A percentile compares a stretch with the other conserved stretches of the same genome.
Conservation (phyloP, 108 stramenopile species). For the Hondaea fermentalgiana region DNA sequence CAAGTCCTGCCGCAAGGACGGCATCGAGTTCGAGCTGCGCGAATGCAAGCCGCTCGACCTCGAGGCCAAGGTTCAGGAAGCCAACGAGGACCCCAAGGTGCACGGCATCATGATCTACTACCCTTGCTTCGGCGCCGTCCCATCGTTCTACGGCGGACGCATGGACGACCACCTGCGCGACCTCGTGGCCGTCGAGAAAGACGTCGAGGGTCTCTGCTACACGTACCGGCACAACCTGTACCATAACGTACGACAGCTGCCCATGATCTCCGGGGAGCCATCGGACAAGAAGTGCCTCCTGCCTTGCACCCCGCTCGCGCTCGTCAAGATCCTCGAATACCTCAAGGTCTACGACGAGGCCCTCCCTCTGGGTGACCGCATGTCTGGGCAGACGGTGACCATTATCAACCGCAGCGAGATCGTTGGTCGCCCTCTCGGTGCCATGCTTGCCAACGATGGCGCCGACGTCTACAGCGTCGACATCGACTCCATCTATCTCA, state of each 20-base stretch:
- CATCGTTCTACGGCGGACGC: conserved; percentile 77
- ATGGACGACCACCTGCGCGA: conserved; percentile 96
- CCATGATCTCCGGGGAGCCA: conserved; percentile 52
- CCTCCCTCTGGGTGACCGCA: conserved; percentile 48
- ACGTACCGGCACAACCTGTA: conserved; percentile 83
- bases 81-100: conserved; percentile 82
- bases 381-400: conserved; percentile 61
- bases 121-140: conserved; percentile 87
- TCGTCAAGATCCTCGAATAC: conserved; percentile 69
- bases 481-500: conserved; percentile 64
- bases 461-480: conserved; percentile 80
- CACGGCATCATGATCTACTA: conserved; percentile 96
- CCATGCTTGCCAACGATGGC: conserved; percentile 75
- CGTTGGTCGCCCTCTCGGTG: conserved; percentile 78
- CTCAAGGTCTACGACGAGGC: conserved; percentile 28
- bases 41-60: conserved; percentile 70
- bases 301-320: conserved; percentile 84
- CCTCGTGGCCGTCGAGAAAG: conserved; percentile 72
- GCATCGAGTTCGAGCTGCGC: conserved; percentile 85
- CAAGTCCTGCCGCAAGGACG: conserved; percentile 73
- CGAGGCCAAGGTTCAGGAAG: conserved; percentile 69
- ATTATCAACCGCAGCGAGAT: conserved; percentile 88
- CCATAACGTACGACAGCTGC: conserved; percentile 73
- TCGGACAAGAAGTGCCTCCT: conserved; percentile 70
- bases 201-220: conserved; percentile 90